Percentiles rank a stretch among this genome's conserved stretches.
Evolutionary conservation across 352 stramenopile genomes (phyloP).

Genomic region (Phytophthora kernoviae): DNA sequence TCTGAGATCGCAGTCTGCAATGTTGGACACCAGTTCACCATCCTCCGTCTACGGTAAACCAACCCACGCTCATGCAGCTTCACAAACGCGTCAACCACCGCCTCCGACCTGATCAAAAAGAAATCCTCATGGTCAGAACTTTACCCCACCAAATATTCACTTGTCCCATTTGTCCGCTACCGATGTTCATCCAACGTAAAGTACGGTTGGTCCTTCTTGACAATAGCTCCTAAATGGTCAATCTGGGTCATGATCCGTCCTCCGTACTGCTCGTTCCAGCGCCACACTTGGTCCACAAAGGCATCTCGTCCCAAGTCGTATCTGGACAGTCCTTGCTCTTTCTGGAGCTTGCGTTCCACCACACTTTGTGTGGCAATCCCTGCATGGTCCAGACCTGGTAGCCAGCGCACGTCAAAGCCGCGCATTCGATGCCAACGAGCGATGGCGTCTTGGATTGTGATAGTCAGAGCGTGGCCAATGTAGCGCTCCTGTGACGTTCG

Average conservation of each 20-base stretch:
- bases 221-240: slow-evolving; percentile 90
- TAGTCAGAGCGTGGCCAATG: slow-evolving; percentile 97
- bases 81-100: slow-evolving; percentile 74
- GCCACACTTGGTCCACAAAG: slow-evolving; percentile 97
- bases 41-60: slow-evolving; percentile 95
- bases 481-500: slow-evolving; percentile 98
- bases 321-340: slow-evolving; percentile 88
- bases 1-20: slow-evolving; percentile 96
- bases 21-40: slow-evolving; percentile 98
- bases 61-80: slow-evolving; percentile 97
- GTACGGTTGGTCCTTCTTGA: slow-evolving; percentile 96
- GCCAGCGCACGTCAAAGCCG: slow-evolving; percentile 96
- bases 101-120: too few species aligned
- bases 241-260: slow-evolving; percentile 96
- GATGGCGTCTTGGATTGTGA: slow-evolving; percentile 97
- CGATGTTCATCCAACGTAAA: slow-evolving; percentile 99
- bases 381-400: slow-evolving; percentile 98
- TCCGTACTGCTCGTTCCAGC: slow-evolving; percentile 99
- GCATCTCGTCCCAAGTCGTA: slow-evolving; percentile 97
- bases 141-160: too few species aligned
- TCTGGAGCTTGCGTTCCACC: slow-evolving; percentile 98
- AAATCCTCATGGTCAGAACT: too few species aligned
- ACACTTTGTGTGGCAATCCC: slow-evolving; percentile 99
- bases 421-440: slow-evolving; percentile 98
- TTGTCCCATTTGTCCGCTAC: too few species aligned